Evolutionary conservation across 169 alveolate genomes (phyloP).

Genomic region (Cyclospora cayetanensis): DNA sequence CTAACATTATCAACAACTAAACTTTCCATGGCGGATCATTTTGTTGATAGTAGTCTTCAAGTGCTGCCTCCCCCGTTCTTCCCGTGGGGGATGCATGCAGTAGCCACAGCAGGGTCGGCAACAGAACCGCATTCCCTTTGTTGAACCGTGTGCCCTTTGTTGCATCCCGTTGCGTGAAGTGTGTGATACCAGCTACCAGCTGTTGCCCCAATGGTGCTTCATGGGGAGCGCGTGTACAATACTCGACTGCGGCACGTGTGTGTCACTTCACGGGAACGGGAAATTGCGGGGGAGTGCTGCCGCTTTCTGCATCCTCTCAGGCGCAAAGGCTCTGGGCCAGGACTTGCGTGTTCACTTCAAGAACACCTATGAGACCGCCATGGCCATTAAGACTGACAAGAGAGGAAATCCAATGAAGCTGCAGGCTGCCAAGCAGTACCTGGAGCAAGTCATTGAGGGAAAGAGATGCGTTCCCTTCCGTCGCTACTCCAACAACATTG

Average conservation of each 20-base stretch:
- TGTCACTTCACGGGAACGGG: background rate
- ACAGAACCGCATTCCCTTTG: background rate
- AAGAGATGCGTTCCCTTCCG: slow-evolving; percentile 97
- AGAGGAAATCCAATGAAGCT: slow-evolving; percentile 82
- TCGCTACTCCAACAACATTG: slow-evolving; percentile 96
- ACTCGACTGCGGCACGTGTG: background rate
- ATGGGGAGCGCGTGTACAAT: too few relatives aligned
- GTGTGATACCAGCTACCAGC: background rate
- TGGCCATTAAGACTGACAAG: slow-evolving; percentile 93
- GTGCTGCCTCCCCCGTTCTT: background rate
- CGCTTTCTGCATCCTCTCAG: background rate
- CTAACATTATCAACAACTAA: too few relatives aligned
- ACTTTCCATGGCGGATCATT: too few relatives aligned
- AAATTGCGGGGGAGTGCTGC: background rate
- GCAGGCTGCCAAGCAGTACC: slow-evolving; percentile 92
- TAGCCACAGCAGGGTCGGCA: background rate
- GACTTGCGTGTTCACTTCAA: slow-evolving; percentile 70
- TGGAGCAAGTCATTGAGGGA: slow-evolving; percentile 96
- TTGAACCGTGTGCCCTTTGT: background rate
- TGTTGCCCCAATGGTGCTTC: too few relatives aligned
- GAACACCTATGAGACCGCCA: slow-evolving; percentile 97
- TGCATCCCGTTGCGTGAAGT: background rate
- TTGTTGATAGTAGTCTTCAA: background rate
- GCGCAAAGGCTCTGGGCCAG: slow-evolving; percentile 60
- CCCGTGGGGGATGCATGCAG: background rate